These are phyloP conservation scores for Teratosphaeriaceae sp. DNA, from an alignment of 2,329 filamentous ascomycete genomes.

Conservation along the genomic window DNA sequence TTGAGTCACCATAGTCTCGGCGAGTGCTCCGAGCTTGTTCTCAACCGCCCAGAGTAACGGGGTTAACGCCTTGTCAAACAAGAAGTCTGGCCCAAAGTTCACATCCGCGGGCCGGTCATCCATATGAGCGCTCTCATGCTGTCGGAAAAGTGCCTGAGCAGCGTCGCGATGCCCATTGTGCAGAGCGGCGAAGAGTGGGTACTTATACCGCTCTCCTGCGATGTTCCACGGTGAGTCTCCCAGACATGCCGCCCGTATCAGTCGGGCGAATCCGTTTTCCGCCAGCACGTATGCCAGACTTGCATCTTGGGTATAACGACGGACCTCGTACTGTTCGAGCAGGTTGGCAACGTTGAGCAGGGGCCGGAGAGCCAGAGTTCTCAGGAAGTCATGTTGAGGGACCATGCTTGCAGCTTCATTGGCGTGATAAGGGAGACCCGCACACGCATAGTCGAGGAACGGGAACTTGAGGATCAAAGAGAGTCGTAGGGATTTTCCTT, in stretches of 20 bases:
- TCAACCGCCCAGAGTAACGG: not conserved
- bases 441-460: constrained; percentile 42
- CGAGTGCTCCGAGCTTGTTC: not conserved
- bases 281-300: constrained; percentile 34
- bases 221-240: not conserved
- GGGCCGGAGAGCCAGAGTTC: not conserved
- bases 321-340: constrained; percentile 22
- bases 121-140: not conserved
- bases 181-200: constrained; percentile 10
- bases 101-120: not conserved
- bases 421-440: constrained; percentile 37
- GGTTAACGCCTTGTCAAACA: not conserved
- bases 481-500: constrained; percentile 14
- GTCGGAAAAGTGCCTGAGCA: not conserved
- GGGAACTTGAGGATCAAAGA: constrained; percentile 29
- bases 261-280: constrained; percentile 16
- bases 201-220: constrained; percentile 8
- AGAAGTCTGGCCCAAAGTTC: not conserved
- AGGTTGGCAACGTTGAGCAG: constrained; percentile 25
- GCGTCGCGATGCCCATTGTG: constrained; percentile 3
- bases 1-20: not conserved
- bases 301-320: constrained; percentile 20
- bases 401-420: constrained; percentile 28
- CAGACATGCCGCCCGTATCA: not conserved
- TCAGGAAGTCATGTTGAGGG: constrained; percentile 29